These are phyloP conservation scores for Trichosporon sp. DNA, from an alignment of 1,284 basidiomycete genomes.

Conservation along the genomic window DNA sequence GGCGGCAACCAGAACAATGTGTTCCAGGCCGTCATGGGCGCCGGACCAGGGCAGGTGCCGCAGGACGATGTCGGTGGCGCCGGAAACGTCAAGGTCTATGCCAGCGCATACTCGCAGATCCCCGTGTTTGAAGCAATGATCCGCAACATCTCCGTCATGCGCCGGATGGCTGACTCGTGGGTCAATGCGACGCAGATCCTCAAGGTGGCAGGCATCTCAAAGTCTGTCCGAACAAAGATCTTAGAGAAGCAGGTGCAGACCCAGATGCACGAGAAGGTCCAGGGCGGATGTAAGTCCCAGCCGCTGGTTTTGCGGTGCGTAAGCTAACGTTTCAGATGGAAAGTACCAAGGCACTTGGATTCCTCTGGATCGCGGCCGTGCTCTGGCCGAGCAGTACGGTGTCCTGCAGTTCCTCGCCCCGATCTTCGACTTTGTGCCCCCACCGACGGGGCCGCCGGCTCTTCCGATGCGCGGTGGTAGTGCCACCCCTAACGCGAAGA, in stretches of 20 bases:
- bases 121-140: slow-evolving; percentile 92
- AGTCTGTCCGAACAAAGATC: slow-evolving; percentile 93
- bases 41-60: slow-evolving; percentile 37
- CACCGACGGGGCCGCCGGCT: slow-evolving; percentile 38
- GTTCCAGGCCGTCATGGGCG: slow-evolving; percentile 44
- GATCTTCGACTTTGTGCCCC: slow-evolving; percentile 85
- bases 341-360: slow-evolving; percentile 99
- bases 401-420: slow-evolving; percentile 78
- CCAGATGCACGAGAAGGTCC: slow-evolving; percentile 97
- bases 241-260: slow-evolving; percentile 95
- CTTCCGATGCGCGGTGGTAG: slow-evolving; percentile 37
- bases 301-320: not conserved
- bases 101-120: slow-evolving; percentile 49
- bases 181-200: slow-evolving; percentile 96
- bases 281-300: slow-evolving; percentile 68
- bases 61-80: slow-evolving; percentile 26
- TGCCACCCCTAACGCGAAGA: slow-evolving; percentile 19
- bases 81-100: slow-evolving; percentile 42
- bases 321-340: slow-evolving; percentile 56
- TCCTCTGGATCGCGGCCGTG: slow-evolving; percentile 80
- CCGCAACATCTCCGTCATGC: slow-evolving; percentile 97
- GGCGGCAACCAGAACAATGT: slow-evolving; percentile 27
- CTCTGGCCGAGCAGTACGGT: slow-evolving; percentile 84
- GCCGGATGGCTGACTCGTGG: slow-evolving; percentile 78
- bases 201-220: slow-evolving; percentile 97